Evolutionary conservation across 2,329 filamentous ascomycete genomes (phyloP).

Genomic region (Claviceps sp.): DNA sequence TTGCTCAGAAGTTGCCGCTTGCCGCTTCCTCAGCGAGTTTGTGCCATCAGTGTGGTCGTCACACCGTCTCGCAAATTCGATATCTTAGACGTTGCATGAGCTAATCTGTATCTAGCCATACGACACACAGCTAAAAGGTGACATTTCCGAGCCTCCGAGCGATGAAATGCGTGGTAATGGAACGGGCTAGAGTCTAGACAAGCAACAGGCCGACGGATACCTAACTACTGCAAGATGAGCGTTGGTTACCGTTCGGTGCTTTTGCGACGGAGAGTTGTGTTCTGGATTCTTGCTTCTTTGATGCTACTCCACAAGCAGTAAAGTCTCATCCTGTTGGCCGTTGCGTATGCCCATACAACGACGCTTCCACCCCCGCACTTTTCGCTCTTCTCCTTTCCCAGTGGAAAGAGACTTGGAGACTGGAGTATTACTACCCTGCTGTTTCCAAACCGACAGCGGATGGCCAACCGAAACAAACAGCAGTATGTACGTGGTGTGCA

Average conservation of each 20-base stretch:
- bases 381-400: neutral
- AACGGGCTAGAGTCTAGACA: neutral
- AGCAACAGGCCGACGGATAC: neutral
- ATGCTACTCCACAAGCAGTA: neutral
- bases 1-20: neutral
- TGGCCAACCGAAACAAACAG: neutral
- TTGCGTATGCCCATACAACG: neutral
- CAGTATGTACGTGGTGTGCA: neutral
- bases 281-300: neutral
- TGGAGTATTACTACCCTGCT: neutral
- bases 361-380: neutral
- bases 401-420: neutral
- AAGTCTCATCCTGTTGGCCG: neutral
- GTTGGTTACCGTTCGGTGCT: no score
- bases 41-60: neutral
- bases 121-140: neutral
- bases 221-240: neutral
- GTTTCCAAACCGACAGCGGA: neutral
- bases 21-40: neutral
- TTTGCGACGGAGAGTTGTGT: neutral
- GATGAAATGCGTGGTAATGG: neutral
- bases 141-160: neutral
- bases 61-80: neutral
- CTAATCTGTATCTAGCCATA: slow-evolving; percentile 1
- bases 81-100: neutral